Evolutionary conservation across 176 grass and related monocot species (phyloP), one percentile per base, ranked within the genome.

Genomic region (Rhynchospora tenuis): DNA sequence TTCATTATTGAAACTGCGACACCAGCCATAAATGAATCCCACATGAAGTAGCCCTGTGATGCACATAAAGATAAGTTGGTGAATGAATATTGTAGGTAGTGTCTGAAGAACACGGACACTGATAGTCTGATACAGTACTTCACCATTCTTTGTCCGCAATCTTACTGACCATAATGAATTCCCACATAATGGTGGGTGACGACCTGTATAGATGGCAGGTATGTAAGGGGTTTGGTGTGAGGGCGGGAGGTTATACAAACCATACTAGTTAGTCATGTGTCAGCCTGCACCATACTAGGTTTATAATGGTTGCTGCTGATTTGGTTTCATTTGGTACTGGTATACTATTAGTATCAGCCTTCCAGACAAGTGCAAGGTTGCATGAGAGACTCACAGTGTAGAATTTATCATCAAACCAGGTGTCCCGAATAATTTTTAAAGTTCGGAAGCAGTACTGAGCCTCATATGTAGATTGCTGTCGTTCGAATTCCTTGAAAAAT

Each of bases 11-110:
- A 93, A 44, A 94, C 52, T 5, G 89, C 92, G 56, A 93, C 79
- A 73, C 92, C 92, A 63, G 92, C 81, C 48, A 85, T 81, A 81
- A 98, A 94, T 11, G 95, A 93, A 76, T 98, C 95, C 95, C 92
- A 94, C 95, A 94, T 93, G 65, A 94, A 98, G 73, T 79, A 94
- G 73, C 90, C 94, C 95, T 98, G 84, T 68, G 81, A 83, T 76
- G 20, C 12, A 80, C 58, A 84, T 1, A 69, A 28, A 15, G 56
- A 80, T 43, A 56, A 0, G 33, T 83, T 33, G 10, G 11, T n/a
- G n/a, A n/a, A n/a, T n/a, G n/a, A n/a, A n/a, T n/a, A n/a, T n/a
- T n/a, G n/a, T n/a, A n/a, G n/a, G n/a, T n/a, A n/a, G n/a, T n/a
- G n/a, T n/a, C n/a, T n/a, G n/a, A n/a, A n/a, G n/a, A n/a, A n/a